Conservation (phyloP, 148 eudicot genomes). For the Salicornia ramosissima region DNA sequence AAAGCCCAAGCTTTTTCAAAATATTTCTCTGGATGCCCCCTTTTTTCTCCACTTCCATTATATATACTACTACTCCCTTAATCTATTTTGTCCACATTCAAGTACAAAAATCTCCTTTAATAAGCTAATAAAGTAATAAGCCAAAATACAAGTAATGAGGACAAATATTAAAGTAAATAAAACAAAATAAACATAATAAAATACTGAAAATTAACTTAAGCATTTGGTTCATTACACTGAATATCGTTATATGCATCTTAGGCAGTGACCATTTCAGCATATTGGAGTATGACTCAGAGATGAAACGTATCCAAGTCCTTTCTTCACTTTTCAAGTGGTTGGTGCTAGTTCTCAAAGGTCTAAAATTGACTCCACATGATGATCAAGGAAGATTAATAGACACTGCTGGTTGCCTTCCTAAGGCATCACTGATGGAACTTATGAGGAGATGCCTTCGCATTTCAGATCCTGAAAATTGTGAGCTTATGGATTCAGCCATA, state of each 20-base stretch:
- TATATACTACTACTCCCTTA: no score
- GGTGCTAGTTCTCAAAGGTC: constrained; percentile 39
- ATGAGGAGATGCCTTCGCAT: constrained; percentile 52
- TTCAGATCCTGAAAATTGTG: constrained; percentile 48
- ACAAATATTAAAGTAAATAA: no score
- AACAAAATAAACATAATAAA: no score
- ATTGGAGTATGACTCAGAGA: constrained; percentile 35
- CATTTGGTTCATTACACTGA: constrained; percentile 1
- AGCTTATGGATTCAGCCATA: constrained; percentile 48
- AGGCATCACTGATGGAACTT: constrained; percentile 38
- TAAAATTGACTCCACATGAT: constrained; percentile 27
- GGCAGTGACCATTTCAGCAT: constrained; percentile 36
- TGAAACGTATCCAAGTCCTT: constrained; percentile 34
- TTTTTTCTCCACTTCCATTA: no score
- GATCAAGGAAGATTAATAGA: constrained; percentile 23
- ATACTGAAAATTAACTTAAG: no score
- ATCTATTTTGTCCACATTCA: no score
- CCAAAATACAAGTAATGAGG: no score
- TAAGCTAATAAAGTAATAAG: no score
- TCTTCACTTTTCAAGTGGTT: constrained; percentile 57
- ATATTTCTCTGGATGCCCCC: no score
- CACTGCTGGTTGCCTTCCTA: constrained; percentile 30
- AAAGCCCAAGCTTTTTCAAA: no score
- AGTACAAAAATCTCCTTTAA: no score
- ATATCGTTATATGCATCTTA: constrained; percentile 20